phyloP scores from a whole-genome alignment of 306 rosid genomes.

The Sicyos baderoa region DNA sequence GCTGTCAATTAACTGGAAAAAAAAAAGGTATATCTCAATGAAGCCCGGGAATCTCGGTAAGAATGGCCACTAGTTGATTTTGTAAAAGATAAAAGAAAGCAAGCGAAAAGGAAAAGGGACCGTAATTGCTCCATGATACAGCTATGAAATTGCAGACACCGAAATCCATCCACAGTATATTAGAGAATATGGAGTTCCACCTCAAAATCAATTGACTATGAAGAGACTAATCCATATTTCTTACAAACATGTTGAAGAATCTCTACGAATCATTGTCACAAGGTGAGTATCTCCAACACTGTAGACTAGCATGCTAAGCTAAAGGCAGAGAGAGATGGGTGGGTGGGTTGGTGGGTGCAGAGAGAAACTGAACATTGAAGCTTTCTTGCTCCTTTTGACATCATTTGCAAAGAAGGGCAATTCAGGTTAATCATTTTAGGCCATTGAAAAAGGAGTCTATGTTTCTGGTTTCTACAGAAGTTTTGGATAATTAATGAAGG shows the following conservation, averaged over 20 bases:
- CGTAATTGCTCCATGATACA: conserved; percentile 16
- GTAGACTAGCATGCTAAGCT: conserved; percentile 7
- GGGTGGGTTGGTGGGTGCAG: conserved; percentile 11
- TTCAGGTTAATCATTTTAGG: conserved; percentile 11
- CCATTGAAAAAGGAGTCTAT: not conserved
- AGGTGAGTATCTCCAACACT: too few species aligned
- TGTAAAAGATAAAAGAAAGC: conserved; percentile 18
- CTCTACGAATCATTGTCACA: not conserved
- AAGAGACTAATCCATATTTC: too few species aligned
- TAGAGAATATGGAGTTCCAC: too few species aligned
- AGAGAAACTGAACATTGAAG: conserved; percentile 1
- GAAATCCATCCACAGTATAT: conserved; percentile 17
- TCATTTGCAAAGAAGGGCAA: conserved; percentile 4
- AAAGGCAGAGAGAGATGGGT: conserved; percentile 9
- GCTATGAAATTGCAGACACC: conserved; percentile 22
- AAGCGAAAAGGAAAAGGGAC: conserved; percentile 18
- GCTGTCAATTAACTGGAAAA: conserved; percentile 21
- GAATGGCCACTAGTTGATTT: conserved; percentile 16
- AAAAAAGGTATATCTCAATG: not conserved
- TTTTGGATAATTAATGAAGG: conserved; percentile 3
- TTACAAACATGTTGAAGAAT: too few species aligned
- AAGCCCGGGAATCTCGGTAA: conserved; percentile 19
- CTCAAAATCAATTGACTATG: too few species aligned
- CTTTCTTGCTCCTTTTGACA: not conserved
- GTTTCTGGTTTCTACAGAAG: not conserved